Evolutionary conservation across 228 moss, liverwort and hornwort genomes (phyloP).

Genomic region (Sphagnum fallax): DNA sequence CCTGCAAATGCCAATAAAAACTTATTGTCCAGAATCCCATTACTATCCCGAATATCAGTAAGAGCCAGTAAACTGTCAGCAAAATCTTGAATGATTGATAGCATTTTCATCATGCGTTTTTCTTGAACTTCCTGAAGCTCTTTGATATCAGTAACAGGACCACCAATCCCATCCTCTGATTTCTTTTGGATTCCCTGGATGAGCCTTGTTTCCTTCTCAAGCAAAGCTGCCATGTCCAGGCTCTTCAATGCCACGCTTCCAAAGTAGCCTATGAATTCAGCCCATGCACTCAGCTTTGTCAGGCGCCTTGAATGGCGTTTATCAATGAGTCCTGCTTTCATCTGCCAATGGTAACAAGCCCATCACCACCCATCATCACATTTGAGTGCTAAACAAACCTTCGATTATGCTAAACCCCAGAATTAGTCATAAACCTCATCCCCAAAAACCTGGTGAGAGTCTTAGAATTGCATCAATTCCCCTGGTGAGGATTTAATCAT

Average conservation of each 20-base stretch:
- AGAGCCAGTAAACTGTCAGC: conserved; percentile 84
- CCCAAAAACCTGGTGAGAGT: too few species aligned
- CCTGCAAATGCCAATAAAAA: conserved; percentile 72
- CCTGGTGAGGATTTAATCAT: too few species aligned
- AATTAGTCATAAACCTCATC: too few species aligned
- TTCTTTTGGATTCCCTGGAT: conserved; percentile 49
- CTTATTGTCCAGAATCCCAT: conserved; percentile 64
- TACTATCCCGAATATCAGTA: conserved; percentile 71
- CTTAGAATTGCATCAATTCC: too few species aligned
- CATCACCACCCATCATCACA: neutral
- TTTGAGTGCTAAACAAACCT: too few species aligned
- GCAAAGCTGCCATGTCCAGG: conserved; percentile 47
- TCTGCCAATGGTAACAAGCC: conserved; percentile 18
- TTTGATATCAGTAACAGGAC: conserved; percentile 37
- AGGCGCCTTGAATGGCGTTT: conserved; percentile 72
- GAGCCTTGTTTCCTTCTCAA: conserved; percentile 52
- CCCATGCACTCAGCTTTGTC: conserved; percentile 79
- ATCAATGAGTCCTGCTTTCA: conserved; percentile 79
- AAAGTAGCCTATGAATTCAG: conserved; percentile 84
- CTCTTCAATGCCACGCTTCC: conserved; percentile 77
- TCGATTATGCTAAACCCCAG: too few species aligned
- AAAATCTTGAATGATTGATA: conserved; percentile 84
- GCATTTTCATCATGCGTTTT: conserved; percentile 75
- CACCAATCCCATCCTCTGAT: conserved; percentile 37
- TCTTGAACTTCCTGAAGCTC: conserved; percentile 50